Conservation (phyloP, 352 stramenopile genomes). For the Hyaloperonospora arabidopsidis region DNA sequence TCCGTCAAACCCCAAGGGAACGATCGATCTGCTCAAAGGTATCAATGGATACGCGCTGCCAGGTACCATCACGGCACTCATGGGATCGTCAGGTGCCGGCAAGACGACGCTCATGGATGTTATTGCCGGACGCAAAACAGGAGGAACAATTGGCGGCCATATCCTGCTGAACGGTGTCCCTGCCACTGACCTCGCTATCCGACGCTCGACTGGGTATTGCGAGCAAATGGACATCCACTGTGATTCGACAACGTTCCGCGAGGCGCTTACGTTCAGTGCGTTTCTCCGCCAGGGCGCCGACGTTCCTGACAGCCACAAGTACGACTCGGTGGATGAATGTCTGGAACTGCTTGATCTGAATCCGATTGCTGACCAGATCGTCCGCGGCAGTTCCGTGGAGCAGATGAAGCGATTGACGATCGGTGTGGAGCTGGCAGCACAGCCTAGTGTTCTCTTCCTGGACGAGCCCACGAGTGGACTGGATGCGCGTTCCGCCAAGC, state of each 20-base stretch:
- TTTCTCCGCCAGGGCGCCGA: constrained; percentile 26
- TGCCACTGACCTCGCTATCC: constrained; percentile 40
- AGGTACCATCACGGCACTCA: constrained; percentile 3
- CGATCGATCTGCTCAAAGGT: constrained; percentile 1
- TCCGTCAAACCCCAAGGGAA: constrained; percentile 1
- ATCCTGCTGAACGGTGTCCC: constrained; percentile 42
- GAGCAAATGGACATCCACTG: constrained; percentile 85
- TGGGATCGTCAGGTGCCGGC: constrained; percentile 7
- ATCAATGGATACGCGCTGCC: constrained; percentile 1
- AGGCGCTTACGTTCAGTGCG: constrained; percentile 33
- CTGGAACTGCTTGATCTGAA: constrained; percentile 20
- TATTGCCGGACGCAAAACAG: constrained; percentile 16
- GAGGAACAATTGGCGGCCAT: constrained; percentile 8
- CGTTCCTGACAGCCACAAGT: constrained; percentile 29
- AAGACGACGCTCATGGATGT: constrained; percentile 23
- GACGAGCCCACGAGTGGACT: constrained; percentile 84
- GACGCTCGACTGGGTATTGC: constrained; percentile 42
- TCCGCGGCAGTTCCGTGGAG: constrained; percentile 31
- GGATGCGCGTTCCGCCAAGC: constrained; percentile 78
- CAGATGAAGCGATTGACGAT: constrained; percentile 34
- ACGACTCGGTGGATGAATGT: constrained; percentile 23
- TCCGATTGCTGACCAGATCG: constrained; percentile 22
- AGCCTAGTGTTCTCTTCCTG: constrained; percentile 21
- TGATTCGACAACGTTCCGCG: constrained; percentile 77
- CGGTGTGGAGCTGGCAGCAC: constrained; percentile 19